A percentile compares a stretch with the other conserved stretches of the same genome.
Evolutionary conservation across 2,329 filamentous ascomycete genomes (phyloP).

Genomic region (Myriosclerotinia scirpicola): DNA sequence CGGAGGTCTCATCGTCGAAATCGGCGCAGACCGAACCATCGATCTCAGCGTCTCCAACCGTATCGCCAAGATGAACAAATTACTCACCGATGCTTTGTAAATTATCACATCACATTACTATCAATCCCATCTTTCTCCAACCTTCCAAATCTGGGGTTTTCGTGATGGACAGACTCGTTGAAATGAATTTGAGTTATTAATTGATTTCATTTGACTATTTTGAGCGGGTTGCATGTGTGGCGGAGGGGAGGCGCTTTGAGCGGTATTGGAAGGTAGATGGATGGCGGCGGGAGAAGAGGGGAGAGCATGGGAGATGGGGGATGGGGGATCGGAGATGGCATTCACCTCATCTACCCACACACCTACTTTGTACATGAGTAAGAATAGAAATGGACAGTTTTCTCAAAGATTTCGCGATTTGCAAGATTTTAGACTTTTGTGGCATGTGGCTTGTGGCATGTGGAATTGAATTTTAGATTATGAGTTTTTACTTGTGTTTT

Average conservation of each 20-base stretch:
- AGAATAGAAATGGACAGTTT: constrained; percentile 22
- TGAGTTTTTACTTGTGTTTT: too few relatives aligned
- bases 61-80: constrained; percentile 99
- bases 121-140: constrained; percentile 32
- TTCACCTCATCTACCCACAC: constrained; percentile 5
- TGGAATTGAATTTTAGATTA: too few relatives aligned
- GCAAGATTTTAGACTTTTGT: too few relatives aligned
- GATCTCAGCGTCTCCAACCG: constrained; percentile 94
- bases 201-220: neutral
- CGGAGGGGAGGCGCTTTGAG: neutral
- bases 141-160: constrained; percentile 14
- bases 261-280: neutral
- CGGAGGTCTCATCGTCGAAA: constrained; percentile 91
- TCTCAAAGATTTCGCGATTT: neutral
- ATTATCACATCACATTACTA: constrained; percentile 42
- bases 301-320: neutral
- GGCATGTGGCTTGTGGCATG: too few relatives aligned
- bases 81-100: constrained; percentile 95
- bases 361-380: constrained; percentile 28
- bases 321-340: constrained; percentile 19
- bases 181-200: neutral
- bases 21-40: constrained; percentile 89
- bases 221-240: neutral
- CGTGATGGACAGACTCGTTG: constrained; percentile 13
- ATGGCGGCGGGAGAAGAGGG: neutral